Conservation (phyloP, 192 early-diverging fungal species). For the Rhizoclosmatium sp. region DNA sequence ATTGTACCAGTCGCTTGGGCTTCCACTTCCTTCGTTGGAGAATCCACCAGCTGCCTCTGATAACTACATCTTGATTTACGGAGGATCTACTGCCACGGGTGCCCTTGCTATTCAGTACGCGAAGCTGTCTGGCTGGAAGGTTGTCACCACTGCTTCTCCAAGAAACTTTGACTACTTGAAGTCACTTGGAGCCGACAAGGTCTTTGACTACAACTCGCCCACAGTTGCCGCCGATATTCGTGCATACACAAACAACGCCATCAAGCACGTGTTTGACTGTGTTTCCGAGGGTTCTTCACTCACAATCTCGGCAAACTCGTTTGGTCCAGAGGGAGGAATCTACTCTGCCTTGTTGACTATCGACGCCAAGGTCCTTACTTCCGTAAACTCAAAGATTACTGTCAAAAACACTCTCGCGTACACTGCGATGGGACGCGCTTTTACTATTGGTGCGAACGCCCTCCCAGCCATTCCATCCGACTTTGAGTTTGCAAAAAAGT, state of each 20-base stretch:
- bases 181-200: constrained; percentile 34
- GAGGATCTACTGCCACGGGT: constrained; percentile 41
- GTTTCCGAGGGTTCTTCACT: constrained; percentile 35
- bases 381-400: neutral
- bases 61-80: constrained; percentile 41
- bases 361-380: neutral
- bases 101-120: constrained; percentile 51
- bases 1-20: constrained; percentile 22
- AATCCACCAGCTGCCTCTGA: constrained; percentile 28
- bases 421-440: constrained; percentile 40
- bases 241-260: constrained; percentile 25
- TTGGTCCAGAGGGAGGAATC: neutral
- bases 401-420: constrained; percentile 39
- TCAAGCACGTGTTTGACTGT: constrained; percentile 35
- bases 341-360: constrained; percentile 6
- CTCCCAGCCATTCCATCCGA: constrained; percentile 14
- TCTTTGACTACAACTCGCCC: constrained; percentile 45
- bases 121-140: constrained; percentile 17
- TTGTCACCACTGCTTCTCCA: constrained; percentile 36
- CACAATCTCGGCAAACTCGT: constrained; percentile 22
- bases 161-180: constrained; percentile 26
- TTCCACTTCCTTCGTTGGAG: neutral
- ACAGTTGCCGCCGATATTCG: constrained; percentile 33
- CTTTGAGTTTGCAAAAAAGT: constrained; percentile 38
- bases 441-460: constrained; percentile 4